Evolutionary conservation across 495 filamentous ascomycete genomes (phyloP), one percentile per base, ranked within the genome.

Genomic region (Neohortaea acidophila): DNA sequence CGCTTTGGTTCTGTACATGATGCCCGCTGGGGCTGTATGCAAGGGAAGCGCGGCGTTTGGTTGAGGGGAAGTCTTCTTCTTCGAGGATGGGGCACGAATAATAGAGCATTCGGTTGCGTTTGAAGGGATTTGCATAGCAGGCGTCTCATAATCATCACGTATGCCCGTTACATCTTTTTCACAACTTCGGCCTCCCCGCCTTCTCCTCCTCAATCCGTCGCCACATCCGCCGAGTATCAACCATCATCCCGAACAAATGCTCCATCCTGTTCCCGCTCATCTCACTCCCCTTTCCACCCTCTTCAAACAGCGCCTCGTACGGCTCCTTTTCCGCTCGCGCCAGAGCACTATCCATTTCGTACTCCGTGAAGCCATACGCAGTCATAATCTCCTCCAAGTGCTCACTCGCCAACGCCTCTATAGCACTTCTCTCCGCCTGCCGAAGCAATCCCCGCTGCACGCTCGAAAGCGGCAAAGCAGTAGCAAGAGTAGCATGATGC

Each of bases 311-410:
- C 20, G 44, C 44, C 24, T 43, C 44, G 21, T 47, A 47, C 14
- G 38, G 44, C 6, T 30, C 38, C 38, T 43, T 36, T 22, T 47
- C 39, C 9, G 38, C 12, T 18, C 39, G 38, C 9, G 44, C 39
- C 21, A 47, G 33, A 14, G 44, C 33, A 23, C 39, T 43, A 21
- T 47, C 44, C 23, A 47, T 21, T 29, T 47, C 44, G 20, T 21
- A 47, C 21, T 43, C 39, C 13, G 39, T 47, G 23, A 47, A 47
- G 17, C 33, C 38, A 21, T 47, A 47, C 20, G 38, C 44, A 11
- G 27, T 40, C 8, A 47, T 41, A 33, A 47, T 25, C n/a, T 25
- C 33, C 5, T 9, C 20, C 15, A 43, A 8, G 27, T 42, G 39
- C 2, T 43, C 37, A 5, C n/a, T 17, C 9, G 41, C 40, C 2